These are phyloP conservation scores for Solanum hybrid DNA, from an alignment of 305 asterid species.

Conservation along the genomic window DNA sequence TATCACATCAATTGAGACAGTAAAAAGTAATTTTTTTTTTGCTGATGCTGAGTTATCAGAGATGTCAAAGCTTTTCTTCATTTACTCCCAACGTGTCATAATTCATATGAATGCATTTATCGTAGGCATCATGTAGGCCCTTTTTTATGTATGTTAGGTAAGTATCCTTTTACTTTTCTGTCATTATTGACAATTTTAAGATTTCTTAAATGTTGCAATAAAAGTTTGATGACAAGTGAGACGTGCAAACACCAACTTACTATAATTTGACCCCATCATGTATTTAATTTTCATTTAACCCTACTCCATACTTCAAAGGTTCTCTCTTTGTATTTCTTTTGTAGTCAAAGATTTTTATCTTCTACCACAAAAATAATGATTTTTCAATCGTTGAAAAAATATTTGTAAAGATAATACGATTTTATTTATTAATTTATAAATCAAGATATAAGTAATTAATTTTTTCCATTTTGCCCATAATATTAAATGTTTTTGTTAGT, in stretches of 20 bases:
- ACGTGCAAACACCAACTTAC: neutral
- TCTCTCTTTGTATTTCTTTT: neutral
- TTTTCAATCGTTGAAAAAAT: neutral
- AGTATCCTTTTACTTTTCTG: neutral
- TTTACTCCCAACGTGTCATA: neutral
- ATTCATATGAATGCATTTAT: neutral
- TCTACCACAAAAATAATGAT: neutral
- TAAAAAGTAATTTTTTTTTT: neutral
- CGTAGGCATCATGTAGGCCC: neutral
- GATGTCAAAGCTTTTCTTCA: neutral
- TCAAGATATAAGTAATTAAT: neutral
- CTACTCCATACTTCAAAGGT: neutral
- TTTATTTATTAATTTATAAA: neutral
- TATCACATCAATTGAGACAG: neutral
- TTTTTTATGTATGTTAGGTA: neutral
- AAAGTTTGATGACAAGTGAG: neutral
- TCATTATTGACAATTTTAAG: neutral
- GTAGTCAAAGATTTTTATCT: neutral
- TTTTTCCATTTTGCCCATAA: neutral
- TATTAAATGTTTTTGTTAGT: neutral
- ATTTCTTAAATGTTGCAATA: neutral
- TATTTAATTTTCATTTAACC: neutral
- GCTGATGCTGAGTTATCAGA: neutral
- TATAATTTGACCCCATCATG: neutral
- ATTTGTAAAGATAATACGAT: neutral